Evolutionary conservation across 129 eudicot genomes (phyloP).

Genomic region (Lactuca sativa): DNA sequence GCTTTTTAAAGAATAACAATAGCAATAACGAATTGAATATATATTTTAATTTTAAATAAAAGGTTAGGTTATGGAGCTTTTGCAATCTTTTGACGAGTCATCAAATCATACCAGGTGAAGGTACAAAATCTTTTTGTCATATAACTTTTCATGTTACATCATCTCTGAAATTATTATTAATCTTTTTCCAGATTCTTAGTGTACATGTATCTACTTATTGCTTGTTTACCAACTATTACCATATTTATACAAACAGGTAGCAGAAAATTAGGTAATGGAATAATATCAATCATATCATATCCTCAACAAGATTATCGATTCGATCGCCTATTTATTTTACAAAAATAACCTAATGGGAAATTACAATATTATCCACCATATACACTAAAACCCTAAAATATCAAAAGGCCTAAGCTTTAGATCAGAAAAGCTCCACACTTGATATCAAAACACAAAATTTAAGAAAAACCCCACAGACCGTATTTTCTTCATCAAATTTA

Average conservation of each 20-base stretch:
- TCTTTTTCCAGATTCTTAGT: not conserved
- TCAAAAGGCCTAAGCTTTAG: too few relatives aligned
- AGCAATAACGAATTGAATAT: not conserved
- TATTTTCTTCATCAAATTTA: too few relatives aligned
- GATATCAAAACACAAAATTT: too few relatives aligned
- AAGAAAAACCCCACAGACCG: too few relatives aligned
- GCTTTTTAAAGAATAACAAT: not conserved
- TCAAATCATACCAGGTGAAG: constrained; percentile 24
- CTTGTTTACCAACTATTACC: not conserved
- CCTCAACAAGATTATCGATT: not conserved
- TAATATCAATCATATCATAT: not conserved
- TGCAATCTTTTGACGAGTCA: constrained; percentile 27
- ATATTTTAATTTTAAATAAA: too few relatives aligned
- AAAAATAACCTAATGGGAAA: not conserved
- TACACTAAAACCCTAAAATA: too few relatives aligned
- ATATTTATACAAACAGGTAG: not conserved
- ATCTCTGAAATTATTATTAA: not conserved
- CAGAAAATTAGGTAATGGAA: not conserved
- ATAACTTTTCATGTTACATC: constrained; percentile 26
- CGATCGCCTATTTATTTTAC: not conserved
- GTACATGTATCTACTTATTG: not conserved
- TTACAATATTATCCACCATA: not conserved
- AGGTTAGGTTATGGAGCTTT: not conserved
- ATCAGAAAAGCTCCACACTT: too few relatives aligned
- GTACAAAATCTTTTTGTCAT: constrained; percentile 31